Base-by-base conservation (phyloP, 169 alveolate genomes). In the Plasmodium fragile region DNA sequence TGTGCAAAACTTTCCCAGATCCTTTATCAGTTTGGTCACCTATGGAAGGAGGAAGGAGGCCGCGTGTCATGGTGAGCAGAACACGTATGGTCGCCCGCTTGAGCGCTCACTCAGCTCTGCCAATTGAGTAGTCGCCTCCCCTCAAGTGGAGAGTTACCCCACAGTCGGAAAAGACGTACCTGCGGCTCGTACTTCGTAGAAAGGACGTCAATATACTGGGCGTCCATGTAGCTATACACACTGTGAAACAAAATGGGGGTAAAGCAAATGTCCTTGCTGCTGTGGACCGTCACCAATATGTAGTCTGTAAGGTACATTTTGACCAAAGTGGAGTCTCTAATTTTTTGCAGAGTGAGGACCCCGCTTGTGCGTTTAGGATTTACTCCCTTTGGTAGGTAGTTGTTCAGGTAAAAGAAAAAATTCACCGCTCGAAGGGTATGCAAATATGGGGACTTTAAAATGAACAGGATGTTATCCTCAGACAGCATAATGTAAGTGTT, bases 281-380 rank as follows among this genome's bases (percentile, higher is more conserved):
- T 80, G 75, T 79, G 91, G 25, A 90, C 34, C 41, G 92, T 90
- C 22, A 90, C 82, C 30, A 90, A 52, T 25, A 90, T 70, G 36
- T 90, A 90, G 36, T 90, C 83, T 16, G 94, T 90, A 43, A 90
- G 39, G 32, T 90, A 90, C 92, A 90, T 80, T 80, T 90, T 69
- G 16, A 79, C 55, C 70, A 78, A 22, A 55, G 22, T 28, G 34
- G 73, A 78, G 69, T 45, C 32, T 32, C 52, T 78, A 7, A 77
- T 77, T 55, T 87, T 71, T 2, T 73, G 52, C 73, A 73, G 41
- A 8, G 92, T 84, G 6, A 84, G 65, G 4, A 16, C 34, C 16
- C 43, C 41, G 25, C 55, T 73, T 52, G 16, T 49, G 45, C 39
- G 72, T 5, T 10, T n/a, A 18, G 30, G 80, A 18, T 36, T 36